phyloP scores from a whole-genome alignment of 805 yeast species.

The Wickerhamomyces subpelliculosus region DNA sequence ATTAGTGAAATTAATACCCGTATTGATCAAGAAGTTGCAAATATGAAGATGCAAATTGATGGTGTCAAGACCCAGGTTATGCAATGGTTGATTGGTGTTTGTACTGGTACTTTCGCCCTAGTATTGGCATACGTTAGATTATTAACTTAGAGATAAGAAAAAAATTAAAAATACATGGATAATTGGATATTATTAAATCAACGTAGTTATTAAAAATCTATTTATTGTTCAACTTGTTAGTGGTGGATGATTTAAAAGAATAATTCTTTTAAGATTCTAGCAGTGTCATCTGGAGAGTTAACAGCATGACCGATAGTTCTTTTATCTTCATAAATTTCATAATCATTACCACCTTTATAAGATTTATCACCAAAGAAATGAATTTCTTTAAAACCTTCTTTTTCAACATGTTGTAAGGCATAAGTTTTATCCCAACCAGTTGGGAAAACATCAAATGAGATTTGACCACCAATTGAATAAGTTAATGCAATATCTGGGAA shows the following conservation, averaged over 20 bases:
- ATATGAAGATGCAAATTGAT: conserved; percentile 92
- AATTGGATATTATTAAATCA: no score
- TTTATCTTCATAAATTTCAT: conserved; percentile 85
- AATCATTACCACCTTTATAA: conserved; percentile 96
- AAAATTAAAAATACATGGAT: no score
- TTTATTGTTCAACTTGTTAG: no score
- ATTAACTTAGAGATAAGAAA: conserved; percentile 36
- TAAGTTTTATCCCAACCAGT: conserved; percentile 99
- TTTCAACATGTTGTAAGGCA: conserved; percentile 85
- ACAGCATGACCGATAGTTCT: conserved; percentile 98
- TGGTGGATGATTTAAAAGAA: conserved; percentile 35
- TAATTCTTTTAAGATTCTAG: conserved; percentile 73
- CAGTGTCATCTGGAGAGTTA: conserved; percentile 82
- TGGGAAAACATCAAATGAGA: conserved; percentile 99
- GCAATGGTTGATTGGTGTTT: conserved; percentile 98
- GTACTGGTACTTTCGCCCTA: conserved; percentile 95
- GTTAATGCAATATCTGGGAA: conserved; percentile 84
- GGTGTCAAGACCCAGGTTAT: conserved; percentile 92
- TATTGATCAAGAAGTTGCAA: conserved; percentile 91
- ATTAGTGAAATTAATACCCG: conserved; percentile 93
- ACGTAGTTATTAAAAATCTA: no score
- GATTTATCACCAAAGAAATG: conserved; percentile 99
- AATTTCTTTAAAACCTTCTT: conserved; percentile 77
- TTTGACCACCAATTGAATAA: conserved; percentile 98
- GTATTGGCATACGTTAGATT: conserved; percentile 87